phyloP scores from a whole-genome alignment of 176 grass and related monocot species.

The Eleusine coracana region DNA sequence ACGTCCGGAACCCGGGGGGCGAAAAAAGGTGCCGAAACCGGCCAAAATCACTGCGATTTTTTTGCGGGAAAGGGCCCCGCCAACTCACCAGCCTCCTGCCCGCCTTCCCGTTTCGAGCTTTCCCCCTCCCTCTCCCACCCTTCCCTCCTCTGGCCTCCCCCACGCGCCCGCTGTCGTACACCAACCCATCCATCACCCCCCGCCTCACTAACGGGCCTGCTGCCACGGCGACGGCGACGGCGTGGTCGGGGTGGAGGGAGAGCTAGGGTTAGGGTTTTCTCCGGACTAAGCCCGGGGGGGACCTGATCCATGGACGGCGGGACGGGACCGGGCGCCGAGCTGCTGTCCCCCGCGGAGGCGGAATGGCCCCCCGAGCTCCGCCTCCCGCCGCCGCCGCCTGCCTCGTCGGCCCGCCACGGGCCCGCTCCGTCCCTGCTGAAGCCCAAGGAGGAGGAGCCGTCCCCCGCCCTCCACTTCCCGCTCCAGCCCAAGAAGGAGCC shows the following conservation, averaged over 20 bases:
- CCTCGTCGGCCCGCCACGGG: neutral
- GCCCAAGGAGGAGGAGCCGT: neutral
- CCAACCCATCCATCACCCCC: neutral
- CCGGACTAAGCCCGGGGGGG: neutral
- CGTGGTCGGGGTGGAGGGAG: neutral
- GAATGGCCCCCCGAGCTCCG: conserved; percentile 68
- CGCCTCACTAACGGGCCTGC: neutral
- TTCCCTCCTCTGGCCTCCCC: neutral
- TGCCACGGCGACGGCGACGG: conserved; percentile 28
- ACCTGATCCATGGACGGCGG: conserved; percentile 53
- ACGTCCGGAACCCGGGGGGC: too few species aligned
- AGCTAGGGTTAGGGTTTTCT: conserved; percentile 50
- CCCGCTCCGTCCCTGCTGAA: neutral
- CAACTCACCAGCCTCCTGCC: too few species aligned
- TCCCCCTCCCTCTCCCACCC: neutral
- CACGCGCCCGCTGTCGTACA: conserved; percentile 35
- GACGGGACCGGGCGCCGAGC: conserved; percentile 30
- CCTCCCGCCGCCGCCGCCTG: conserved; percentile 54
- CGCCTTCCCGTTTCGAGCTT: too few species aligned
- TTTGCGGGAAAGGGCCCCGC: too few species aligned
- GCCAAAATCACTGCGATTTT: too few species aligned
- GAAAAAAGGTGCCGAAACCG: too few species aligned
- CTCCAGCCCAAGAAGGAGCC: conserved; percentile 17
- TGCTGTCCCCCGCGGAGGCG: conserved; percentile 57
- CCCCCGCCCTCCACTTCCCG: neutral